A percentile compares a stretch with the other conserved stretches of the same genome.
These are phyloP conservation scores for Amphirosellinia nigrospora DNA, from an alignment of 495 filamentous ascomycete species.

Conservation along the genomic window DNA sequence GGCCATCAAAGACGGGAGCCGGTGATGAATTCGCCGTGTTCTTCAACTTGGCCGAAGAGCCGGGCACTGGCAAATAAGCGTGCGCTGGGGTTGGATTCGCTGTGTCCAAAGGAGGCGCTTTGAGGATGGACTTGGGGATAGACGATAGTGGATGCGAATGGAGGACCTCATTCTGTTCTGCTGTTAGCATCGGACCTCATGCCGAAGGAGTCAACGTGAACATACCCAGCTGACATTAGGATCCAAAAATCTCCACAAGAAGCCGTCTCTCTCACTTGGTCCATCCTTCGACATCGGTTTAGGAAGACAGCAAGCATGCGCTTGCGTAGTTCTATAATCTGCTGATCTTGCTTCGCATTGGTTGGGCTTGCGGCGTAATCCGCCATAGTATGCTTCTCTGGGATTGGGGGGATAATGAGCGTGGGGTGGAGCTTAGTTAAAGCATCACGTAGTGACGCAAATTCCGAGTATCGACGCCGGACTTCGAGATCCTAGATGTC, in stretches of 20 bases:
- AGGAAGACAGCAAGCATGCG: conserved; percentile 95
- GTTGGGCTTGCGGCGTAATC: conserved; percentile 98
- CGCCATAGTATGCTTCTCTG: conserved; percentile 97
- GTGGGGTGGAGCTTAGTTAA: conserved; percentile 91
- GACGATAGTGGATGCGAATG: conserved; percentile 87
- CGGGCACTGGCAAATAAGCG: conserved; percentile 83
- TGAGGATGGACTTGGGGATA: conserved; percentile 91
- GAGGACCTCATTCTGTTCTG: conserved; percentile 82
- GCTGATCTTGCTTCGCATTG: conserved; percentile 94
- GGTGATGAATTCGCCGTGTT: conserved; percentile 53
- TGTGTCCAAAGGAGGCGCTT: conserved; percentile 90
- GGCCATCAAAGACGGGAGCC: conserved; percentile 42
- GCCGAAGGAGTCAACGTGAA: conserved; percentile 2
- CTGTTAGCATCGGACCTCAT: conserved; percentile 40
- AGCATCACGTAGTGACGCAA: conserved; percentile 87
- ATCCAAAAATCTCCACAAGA: conserved; percentile 97
- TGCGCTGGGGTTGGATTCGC: conserved; percentile 91
- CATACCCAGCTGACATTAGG: conserved; percentile 98
- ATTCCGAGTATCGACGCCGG: conserved; percentile 93
- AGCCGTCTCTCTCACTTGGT: conserved; percentile 88
- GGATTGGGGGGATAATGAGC: conserved; percentile 92
- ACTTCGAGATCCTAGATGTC: conserved; percentile 84
- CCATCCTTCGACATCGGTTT: conserved; percentile 91
- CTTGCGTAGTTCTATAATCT: conserved; percentile 94
- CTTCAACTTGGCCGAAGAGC: conserved; percentile 84